phyloP scores from a whole-genome alignment of 192 early-diverging fungal genomes.

The Coemansia sp. region DNA sequence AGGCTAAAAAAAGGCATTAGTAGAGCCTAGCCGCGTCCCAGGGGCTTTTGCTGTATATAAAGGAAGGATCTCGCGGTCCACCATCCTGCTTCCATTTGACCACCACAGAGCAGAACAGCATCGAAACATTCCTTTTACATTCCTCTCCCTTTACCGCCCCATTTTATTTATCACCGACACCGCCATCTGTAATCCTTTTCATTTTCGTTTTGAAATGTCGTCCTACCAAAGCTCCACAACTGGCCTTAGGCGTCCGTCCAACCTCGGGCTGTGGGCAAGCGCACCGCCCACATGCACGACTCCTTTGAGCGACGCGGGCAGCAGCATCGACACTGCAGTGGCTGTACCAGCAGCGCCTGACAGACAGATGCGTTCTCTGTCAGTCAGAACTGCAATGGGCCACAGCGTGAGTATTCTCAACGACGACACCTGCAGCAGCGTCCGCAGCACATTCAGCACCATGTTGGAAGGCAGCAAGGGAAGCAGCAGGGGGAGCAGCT shows the following conservation, averaged over 20 bases:
- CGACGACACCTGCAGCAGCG: conserved; percentile 12
- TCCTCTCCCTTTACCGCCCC: background rate
- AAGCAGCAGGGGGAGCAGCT: conserved; percentile 1
- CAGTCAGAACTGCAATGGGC: conserved; percentile 34
- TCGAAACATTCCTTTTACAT: background rate
- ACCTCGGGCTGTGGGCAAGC: conserved; percentile 14
- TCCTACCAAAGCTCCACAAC: background rate
- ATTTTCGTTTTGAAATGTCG: background rate
- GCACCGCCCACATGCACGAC: background rate
- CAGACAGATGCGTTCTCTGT: conserved; percentile 38
- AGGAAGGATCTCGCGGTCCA: background rate
- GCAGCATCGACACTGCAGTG: background rate
- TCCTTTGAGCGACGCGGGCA: background rate
- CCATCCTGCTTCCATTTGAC: background rate
- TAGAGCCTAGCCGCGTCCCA: conserved; percentile 1
- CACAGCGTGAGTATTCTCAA: conserved; percentile 45
- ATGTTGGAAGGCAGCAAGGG: conserved; percentile 5
- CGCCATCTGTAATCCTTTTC: background rate
- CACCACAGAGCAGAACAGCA: background rate
- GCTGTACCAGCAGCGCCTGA: background rate
- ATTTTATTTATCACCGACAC: background rate
- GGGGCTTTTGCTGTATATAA: conserved; percentile 6
- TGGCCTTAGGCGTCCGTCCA: background rate
- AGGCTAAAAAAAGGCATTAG: background rate
- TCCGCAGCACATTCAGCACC: conserved; percentile 5